These are phyloP conservation scores for Eucommia ulmoides DNA, from an alignment of 257 asterid genomes.

Conservation along the genomic window DNA sequence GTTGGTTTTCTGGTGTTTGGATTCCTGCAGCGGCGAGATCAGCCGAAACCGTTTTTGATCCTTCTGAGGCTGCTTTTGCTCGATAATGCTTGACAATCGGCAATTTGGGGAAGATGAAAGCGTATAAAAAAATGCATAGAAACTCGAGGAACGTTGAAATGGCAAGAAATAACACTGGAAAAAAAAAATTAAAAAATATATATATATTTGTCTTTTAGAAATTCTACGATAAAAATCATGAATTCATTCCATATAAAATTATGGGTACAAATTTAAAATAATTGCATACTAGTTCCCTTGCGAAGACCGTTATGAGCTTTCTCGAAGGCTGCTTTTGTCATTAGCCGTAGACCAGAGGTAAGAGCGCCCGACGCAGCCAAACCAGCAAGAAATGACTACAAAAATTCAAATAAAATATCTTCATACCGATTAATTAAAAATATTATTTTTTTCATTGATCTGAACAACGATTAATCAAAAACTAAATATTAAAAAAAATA, in stretches of 20 bases:
- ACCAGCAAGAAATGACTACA: constrained; percentile 77
- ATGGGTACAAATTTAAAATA: neutral
- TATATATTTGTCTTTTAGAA: too few species aligned
- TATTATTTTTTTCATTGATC: neutral
- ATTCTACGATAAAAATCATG: neutral
- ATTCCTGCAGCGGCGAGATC: constrained; percentile 3
- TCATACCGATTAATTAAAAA: neutral
- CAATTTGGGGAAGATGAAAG: constrained; percentile 22
- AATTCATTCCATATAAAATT: neutral
- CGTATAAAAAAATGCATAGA: constrained; percentile 22
- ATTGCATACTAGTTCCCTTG: constrained; percentile 69
- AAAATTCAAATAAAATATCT: neutral
- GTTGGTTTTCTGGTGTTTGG: neutral
- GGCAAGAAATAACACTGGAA: constrained; percentile 29
- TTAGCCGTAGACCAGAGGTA: constrained; percentile 64
- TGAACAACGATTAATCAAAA: neutral
- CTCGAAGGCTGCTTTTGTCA: constrained; percentile 77
- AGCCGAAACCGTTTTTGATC: neutral
- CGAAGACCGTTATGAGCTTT: constrained; percentile 50
- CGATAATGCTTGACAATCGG: constrained; percentile 32
- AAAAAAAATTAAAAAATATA: neutral
- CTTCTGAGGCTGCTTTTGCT: constrained; percentile 18
- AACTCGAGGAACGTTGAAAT: constrained; percentile 23
- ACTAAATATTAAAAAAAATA: neutral
- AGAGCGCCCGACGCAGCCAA: constrained; percentile 89